These are phyloP conservation scores for Thalassiosira oceanica DNA, from an alignment of 352 stramenopile genomes.

Conservation along the genomic window DNA sequence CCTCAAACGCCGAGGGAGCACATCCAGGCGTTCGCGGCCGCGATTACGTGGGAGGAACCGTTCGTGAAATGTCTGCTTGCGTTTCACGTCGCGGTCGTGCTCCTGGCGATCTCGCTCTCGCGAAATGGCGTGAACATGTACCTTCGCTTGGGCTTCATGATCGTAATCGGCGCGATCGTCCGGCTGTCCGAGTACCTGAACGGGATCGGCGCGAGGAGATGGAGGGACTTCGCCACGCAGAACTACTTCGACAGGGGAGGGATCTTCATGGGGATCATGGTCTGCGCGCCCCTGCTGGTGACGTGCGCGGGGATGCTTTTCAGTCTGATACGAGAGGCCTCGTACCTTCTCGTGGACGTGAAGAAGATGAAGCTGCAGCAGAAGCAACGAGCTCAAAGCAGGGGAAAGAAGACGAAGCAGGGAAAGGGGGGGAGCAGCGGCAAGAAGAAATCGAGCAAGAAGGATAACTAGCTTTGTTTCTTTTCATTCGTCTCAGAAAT, in stretches of 20 bases:
- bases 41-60: slow-evolving; percentile 75
- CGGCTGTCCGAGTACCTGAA: slow-evolving; percentile 71
- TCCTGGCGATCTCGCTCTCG: slow-evolving; percentile 44
- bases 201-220: slow-evolving; percentile 44
- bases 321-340: slow-evolving; percentile 68
- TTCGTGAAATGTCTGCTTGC: slow-evolving; percentile 65
- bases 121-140: slow-evolving; percentile 33
- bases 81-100: slow-evolving; percentile 70
- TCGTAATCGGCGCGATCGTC: slow-evolving; percentile 63
- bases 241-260: slow-evolving; percentile 82
- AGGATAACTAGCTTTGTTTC: not conserved
- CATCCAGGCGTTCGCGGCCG: slow-evolving; percentile 69
- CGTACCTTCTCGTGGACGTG: slow-evolving; percentile 66
- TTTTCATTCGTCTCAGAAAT: not conserved
- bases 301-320: slow-evolving; percentile 75
- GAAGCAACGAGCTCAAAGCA: slow-evolving; percentile 23
- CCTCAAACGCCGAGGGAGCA: slow-evolving; percentile 63
- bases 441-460: no score
- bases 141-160: slow-evolving; percentile 57
- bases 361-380: slow-evolving; percentile 66
- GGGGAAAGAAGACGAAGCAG: slow-evolving; percentile 32
- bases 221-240: slow-evolving; percentile 75
- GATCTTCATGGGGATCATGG: slow-evolving; percentile 77
- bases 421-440: slow-evolving; percentile 10
- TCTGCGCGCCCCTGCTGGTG: slow-evolving; percentile 71